Evolutionary conservation across 2,329 filamentous ascomycete genomes (phyloP).

Genomic region (Epicoccum nigrum): DNA sequence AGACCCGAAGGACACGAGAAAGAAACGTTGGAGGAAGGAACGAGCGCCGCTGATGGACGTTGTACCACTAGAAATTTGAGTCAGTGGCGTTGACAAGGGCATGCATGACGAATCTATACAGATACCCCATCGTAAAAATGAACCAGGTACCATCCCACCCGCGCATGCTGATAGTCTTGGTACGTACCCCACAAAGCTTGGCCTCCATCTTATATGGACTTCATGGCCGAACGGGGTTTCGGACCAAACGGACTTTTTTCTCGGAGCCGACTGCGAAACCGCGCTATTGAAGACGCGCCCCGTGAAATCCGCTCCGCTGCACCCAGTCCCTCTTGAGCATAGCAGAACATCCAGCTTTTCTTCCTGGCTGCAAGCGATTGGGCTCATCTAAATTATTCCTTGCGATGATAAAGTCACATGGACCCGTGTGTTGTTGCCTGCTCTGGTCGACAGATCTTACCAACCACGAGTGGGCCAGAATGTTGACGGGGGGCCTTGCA

Average conservation of each 20-base stretch:
- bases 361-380: neutral
- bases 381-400: neutral
- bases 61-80: neutral
- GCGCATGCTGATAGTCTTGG: neutral
- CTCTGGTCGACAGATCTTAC: neutral
- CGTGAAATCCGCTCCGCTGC: neutral
- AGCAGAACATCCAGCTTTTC: slow-evolving; percentile 1
- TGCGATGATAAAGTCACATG: neutral
- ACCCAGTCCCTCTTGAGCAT: neutral
- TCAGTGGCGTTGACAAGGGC: slow-evolving; percentile 1
- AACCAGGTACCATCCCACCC: neutral
- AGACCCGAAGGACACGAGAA: slow-evolving; percentile 49
- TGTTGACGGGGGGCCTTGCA: slow-evolving; percentile 1
- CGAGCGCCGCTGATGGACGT: slow-evolving; percentile 41
- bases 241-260: neutral
- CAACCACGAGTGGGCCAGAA: neutral
- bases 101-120: neutral
- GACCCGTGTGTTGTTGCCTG: too few relatives aligned
- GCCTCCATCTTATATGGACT: neutral
- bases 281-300: neutral
- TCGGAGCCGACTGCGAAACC: neutral
- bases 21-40: slow-evolving; percentile 53
- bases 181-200: slow-evolving; percentile 11
- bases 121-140: slow-evolving; percentile 12
- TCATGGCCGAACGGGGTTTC: slow-evolving; percentile 1